phyloP scores from a whole-genome alignment of 371 early-diverging fungal genomes.

The Apophysomyces ossiformis region DNA sequence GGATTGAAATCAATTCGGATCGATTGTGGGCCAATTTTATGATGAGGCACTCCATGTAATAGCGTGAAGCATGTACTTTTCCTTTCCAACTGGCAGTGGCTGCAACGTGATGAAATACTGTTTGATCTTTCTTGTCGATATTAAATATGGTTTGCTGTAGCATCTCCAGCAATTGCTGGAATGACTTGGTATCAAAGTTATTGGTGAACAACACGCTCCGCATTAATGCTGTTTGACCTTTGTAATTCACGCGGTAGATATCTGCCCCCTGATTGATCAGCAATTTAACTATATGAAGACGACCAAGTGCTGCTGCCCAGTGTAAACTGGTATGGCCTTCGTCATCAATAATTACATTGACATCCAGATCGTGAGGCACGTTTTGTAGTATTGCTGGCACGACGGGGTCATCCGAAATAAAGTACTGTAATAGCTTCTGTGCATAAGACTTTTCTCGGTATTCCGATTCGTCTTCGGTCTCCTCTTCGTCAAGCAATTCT shows the following conservation, averaged over 20 bases:
- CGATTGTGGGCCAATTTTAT: conserved; percentile 20
- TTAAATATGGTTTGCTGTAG: conserved; percentile 73
- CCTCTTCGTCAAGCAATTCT: conserved; percentile 21
- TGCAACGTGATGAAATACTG: conserved; percentile 91
- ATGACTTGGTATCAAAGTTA: conserved; percentile 82
- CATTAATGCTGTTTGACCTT: conserved; percentile 88
- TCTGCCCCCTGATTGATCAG: conserved; percentile 81
- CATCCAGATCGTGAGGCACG: conserved; percentile 53
- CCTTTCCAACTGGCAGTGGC: conserved; percentile 73
- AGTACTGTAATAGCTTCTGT: conserved; percentile 46
- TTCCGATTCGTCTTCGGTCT: conserved; percentile 14
- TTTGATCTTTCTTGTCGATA: conserved; percentile 78
- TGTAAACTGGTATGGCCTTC: conserved; percentile 92
- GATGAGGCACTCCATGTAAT: conserved; percentile 85
- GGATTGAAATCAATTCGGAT: conserved; percentile 64
- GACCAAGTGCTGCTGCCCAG: conserved; percentile 92
- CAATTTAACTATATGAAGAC: conserved; percentile 68
- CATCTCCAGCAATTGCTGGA: conserved; percentile 73
- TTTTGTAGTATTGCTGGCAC: conserved; percentile 52
- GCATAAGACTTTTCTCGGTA: conserved; percentile 28
- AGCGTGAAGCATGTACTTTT: conserved; percentile 72
- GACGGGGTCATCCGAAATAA: conserved; percentile 53
- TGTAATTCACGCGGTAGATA: conserved; percentile 68
- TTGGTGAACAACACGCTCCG: conserved; percentile 87
- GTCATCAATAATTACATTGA: conserved; percentile 86